These are phyloP conservation scores for Fusarium hostae DNA, from an alignment of 2,329 filamentous ascomycete genomes.

Conservation along the genomic window DNA sequence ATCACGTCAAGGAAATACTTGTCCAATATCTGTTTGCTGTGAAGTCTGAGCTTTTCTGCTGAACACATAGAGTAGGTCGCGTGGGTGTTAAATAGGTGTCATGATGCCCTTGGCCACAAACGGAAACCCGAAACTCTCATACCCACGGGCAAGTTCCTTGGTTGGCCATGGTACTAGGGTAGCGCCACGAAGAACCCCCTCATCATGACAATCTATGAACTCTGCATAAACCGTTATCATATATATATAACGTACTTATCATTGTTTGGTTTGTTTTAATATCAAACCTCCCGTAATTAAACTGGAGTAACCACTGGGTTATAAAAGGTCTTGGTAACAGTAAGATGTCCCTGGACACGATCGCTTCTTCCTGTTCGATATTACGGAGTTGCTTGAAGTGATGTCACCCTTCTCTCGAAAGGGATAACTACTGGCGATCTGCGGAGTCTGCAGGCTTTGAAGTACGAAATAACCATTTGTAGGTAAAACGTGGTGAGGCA, in stretches of 20 bases:
- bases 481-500: background rate
- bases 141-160: background rate
- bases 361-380: background rate
- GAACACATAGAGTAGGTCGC: background rate
- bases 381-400: background rate
- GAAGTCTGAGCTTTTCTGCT: background rate
- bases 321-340: background rate
- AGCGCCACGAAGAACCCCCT: slow-evolving; percentile 9
- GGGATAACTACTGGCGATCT: background rate
- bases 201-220: slow-evolving; percentile 19
- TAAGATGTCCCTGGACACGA: background rate
- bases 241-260: background rate
- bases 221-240: background rate
- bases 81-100: background rate
- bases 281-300: background rate
- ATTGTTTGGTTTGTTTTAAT: background rate
- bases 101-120: slow-evolving; percentile 32
- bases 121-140: slow-evolving; percentile 29
- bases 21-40: background rate
- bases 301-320: background rate
- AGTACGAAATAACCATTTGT: background rate
- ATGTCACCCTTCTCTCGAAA: background rate
- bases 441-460: background rate
- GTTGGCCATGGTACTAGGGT: background rate
- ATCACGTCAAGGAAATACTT: slow-evolving; percentile 27